These are phyloP conservation scores for Tricholoma furcatifolium DNA, from an alignment of 768 basidiomycete genomes.

Conservation along the genomic window DNA sequence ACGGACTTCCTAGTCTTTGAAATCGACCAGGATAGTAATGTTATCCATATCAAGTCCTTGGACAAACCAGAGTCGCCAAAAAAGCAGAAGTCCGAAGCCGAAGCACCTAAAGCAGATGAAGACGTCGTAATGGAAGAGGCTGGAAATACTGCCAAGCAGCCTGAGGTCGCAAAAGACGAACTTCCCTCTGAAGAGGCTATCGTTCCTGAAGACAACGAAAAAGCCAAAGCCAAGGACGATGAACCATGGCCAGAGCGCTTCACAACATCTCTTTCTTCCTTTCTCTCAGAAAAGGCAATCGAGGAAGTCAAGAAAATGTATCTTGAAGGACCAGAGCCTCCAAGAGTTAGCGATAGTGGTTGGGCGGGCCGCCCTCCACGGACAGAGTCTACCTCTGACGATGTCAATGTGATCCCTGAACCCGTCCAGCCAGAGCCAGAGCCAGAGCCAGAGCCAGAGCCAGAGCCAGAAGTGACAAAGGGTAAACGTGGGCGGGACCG, in stretches of 20 bases:
- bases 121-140: conserved; percentile 22
- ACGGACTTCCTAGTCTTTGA: conserved; percentile 97
- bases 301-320: conserved; percentile 68
- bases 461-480: conserved; percentile 24
- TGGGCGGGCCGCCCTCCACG: conserved; percentile 58
- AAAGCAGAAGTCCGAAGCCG: conserved; percentile 22
- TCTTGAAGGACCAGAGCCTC: conserved; percentile 80
- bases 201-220: conserved; percentile 6
- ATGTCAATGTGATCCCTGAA: conserved; percentile 15
- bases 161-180: conserved; percentile 13
- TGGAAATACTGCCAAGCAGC: conserved; percentile 8
- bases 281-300: conserved; percentile 63
- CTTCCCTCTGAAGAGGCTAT: conserved; percentile 5
- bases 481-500: conserved; percentile 41
- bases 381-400: conserved; percentile 16
- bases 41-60: conserved; percentile 79
- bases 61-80: conserved; percentile 62
- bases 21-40: conserved; percentile 77
- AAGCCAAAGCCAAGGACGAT: conserved; percentile 20
- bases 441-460: too few relatives aligned
- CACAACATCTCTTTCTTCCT: conserved; percentile 52
- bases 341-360: conserved; percentile 69
- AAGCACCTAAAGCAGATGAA: conserved; percentile 17
- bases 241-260: conserved; percentile 70
- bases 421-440: conserved; percentile 22